Base-by-base conservation (phyloP, 345 rosid species). In the Gossypium arboreum region DNA sequence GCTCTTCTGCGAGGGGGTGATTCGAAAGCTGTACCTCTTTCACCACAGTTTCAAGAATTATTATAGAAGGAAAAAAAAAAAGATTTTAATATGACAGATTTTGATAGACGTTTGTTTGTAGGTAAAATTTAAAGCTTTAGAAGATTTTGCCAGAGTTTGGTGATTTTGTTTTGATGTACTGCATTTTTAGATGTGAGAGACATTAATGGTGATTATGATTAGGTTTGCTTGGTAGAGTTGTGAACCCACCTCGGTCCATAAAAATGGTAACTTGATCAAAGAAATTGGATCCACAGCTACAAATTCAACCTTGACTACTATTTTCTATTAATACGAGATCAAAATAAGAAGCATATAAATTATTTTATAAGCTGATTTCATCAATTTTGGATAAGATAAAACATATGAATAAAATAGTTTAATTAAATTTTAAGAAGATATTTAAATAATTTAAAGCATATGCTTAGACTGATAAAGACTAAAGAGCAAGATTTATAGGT, bases 1-100 rank as follows among this genome's bases (percentile, higher is more conserved):
- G 73, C 45, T 55, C 64, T 25, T 15, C 51, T 72, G 15, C 48
- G 13, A 11, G 73, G 58, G 17, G 25, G 51, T 47, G 54, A 6
- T n/a, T 39, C 44, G 20, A 68, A 71, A 58, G 60, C 12, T 22
- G 73, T 73, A 43, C 44, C 73, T 34, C 41, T 1, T 10, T 76
- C 77, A 34, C 24, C 58, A n/a, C 61, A 70, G 9, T 70, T 29
- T 70, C 61, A 70, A 11, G 47, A 55, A 2, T n/a, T 47, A 60
- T 27, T 70, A 13, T 70, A 70, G 60, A n/a, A 16, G 47, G 2
- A 1, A 13, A 68, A 16, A 4, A 10, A 20, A 1, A 2, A 17
- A 1, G 39, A 4, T 29, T 34, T 34, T 34, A 34, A 34, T 34
- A 34, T 62, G 20, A 34, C 67, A 62, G 67, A 34, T 62, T 34